Percentiles rank a stretch among this genome's conserved stretches.
These are phyloP conservation scores for Peronosclerospora sorghi DNA, from an alignment of 352 stramenopile genomes.

Conservation along the genomic window DNA sequence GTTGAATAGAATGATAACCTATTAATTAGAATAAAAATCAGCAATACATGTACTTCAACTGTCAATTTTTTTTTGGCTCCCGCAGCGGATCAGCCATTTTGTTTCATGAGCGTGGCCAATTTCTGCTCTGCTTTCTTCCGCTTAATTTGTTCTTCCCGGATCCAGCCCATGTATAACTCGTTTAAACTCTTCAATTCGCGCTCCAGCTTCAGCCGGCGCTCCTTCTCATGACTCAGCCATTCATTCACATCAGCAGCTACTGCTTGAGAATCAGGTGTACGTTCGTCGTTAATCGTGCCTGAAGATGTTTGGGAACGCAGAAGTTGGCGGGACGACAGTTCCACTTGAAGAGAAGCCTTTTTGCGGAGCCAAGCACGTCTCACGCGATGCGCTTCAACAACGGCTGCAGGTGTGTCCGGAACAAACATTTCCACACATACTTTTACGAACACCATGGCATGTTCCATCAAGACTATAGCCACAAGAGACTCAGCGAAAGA, in stretches of 20 bases:
- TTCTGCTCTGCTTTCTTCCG: constrained; percentile 55
- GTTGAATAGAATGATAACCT: constrained; percentile 2
- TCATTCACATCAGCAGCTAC: constrained; percentile 41
- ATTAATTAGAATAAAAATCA: constrained; percentile 2
- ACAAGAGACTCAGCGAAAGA: constrained; percentile 50
- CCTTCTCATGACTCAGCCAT: constrained; percentile 61
- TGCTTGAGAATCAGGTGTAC: constrained; percentile 2
- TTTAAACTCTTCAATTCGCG: constrained; percentile 73
- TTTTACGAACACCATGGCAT: constrained; percentile 70
- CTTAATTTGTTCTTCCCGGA: constrained; percentile 70
- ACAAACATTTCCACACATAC: constrained; percentile 75
- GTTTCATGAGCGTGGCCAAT: constrained; percentile 33
- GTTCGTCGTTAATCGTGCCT: constrained; percentile 1
- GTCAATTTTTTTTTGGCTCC: too few relatives aligned
- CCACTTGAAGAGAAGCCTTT: constrained; percentile 59
- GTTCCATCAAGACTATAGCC: constrained; percentile 50
- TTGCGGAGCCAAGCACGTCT: constrained; percentile 53
- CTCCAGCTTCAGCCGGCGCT: constrained; percentile 59
- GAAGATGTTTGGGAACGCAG: constrained; percentile 17
- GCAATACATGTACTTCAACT: neutral
- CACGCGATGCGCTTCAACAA: constrained; percentile 58
- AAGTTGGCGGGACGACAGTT: constrained; percentile 48
- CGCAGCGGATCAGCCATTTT: constrained; percentile 2
- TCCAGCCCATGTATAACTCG: constrained; percentile 77
- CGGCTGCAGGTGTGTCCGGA: constrained; percentile 46